Evolutionary conservation across 208 protist genomes (phyloP).

Genomic region (Wallacemonas sp.): DNA sequence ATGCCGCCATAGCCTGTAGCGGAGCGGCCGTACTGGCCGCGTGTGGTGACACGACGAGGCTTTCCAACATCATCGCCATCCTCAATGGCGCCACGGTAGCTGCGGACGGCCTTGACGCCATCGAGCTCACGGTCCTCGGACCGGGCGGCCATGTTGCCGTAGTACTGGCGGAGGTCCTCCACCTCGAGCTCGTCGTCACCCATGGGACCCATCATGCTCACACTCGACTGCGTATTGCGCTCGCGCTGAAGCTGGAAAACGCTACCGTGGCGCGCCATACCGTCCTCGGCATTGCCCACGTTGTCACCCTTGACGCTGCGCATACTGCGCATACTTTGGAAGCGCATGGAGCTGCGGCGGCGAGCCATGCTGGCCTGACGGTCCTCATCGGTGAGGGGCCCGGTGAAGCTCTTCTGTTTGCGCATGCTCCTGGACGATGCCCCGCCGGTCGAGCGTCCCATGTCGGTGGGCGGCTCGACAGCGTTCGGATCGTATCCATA

Average conservation of each 20-base stretch:
- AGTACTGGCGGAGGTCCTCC: constrained; percentile 49
- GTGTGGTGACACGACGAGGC: constrained; percentile 53
- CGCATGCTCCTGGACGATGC: not conserved
- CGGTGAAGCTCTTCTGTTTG: constrained; percentile 38
- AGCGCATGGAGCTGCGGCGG: constrained; percentile 21
- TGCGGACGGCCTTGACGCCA: constrained; percentile 41
- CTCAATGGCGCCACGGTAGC: constrained; percentile 50
- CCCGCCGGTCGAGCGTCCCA: not conserved
- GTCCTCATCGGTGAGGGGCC: constrained; percentile 22
- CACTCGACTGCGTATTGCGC: constrained; percentile 43
- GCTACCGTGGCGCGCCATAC: constrained; percentile 45
- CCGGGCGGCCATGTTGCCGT: constrained; percentile 68
- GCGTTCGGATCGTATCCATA: not conserved
- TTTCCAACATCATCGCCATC: constrained; percentile 54
- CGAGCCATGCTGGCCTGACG: constrained; percentile 21
- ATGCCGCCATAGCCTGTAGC: constrained; percentile 68
- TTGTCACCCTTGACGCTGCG: constrained; percentile 7
- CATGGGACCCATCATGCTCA: constrained; percentile 40
- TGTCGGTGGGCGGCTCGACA: not conserved
- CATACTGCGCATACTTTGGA: constrained; percentile 3
- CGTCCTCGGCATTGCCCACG: constrained; percentile 17
- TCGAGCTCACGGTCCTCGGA: constrained; percentile 30
- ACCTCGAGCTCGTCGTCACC: constrained; percentile 28
- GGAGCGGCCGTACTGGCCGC: constrained; percentile 31
- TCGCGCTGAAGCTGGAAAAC: constrained; percentile 38